Percentiles rank a stretch among this genome's conserved stretches.
phyloP scores from a whole-genome alignment of 306 rosid species.

The Malus sylvestris region DNA sequence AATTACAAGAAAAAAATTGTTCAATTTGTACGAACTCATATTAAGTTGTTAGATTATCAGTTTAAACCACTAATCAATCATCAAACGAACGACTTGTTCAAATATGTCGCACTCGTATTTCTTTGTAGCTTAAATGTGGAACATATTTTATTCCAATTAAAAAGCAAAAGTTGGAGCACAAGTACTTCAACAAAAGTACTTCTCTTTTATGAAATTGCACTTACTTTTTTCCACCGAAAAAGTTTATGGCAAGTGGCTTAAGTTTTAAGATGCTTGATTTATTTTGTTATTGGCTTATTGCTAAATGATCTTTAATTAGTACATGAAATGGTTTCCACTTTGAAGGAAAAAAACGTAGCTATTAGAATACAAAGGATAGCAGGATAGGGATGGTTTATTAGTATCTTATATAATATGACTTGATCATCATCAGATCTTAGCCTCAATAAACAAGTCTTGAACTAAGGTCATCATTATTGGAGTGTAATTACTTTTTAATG shows the following conservation, averaged over 20 bases:
- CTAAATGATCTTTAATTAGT: background rate
- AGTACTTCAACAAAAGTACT: background rate
- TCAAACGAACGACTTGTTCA: background rate
- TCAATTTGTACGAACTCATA: background rate
- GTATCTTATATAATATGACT: background rate
- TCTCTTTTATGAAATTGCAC: background rate
- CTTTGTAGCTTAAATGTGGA: too few relatives aligned
- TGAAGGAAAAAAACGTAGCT: background rate
- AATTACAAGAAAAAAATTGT: background rate
- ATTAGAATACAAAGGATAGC: too few relatives aligned
- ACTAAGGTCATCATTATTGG: slow-evolving; percentile 18
- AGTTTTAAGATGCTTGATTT: slow-evolving; percentile 6
- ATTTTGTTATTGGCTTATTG: background rate
- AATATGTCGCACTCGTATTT: background rate
- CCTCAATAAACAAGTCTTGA: background rate
- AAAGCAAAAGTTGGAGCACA: background rate
- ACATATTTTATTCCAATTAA: background rate
- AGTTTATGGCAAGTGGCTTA: slow-evolving; percentile 9
- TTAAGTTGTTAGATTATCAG: background rate
- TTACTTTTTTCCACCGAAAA: background rate
- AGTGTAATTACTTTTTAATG: background rate
- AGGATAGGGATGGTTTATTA: slow-evolving; percentile 11
- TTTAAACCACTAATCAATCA: background rate
- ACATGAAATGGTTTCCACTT: background rate
- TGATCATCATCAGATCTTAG: background rate